Evolutionary conservation across 2,329 filamentous ascomycete genomes (phyloP), one percentile per base, ranked within the genome.

Genomic region (Colletotrichum sp.): DNA sequence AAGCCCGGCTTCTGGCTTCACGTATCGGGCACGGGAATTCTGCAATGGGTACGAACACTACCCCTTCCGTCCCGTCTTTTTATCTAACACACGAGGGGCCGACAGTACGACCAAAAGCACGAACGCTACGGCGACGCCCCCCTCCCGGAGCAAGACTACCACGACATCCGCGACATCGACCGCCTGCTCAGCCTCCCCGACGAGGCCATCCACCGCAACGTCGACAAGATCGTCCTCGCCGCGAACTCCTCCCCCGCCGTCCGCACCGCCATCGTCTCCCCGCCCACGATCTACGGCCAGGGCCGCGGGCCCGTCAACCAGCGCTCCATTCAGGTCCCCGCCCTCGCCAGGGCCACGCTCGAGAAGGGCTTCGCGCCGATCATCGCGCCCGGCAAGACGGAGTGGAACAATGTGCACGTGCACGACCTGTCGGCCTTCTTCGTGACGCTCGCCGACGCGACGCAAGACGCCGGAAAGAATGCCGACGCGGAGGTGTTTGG

Each of bases 161-260:
- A 92, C 79, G 93, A 94, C 78, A 86, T 91, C 78, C 86, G 89
- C 12, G 89, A 89, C 66, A 87, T 94, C 48, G 84, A 86, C 15
- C 88, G 89, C 60, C 85, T 94, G 43, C 85, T 90, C 2, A 87
- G 80, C 13, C 79, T 94, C 1, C 92, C 92, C 0, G 89, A 92
- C 79, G 80, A 83, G 1, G 92, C 89, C 12, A 80, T 88, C 28
- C 94, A 96, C 84, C 90, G 93, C 16, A 87, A 92, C 79, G 90
- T 95, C 6, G 94, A 96, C 83, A 90, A 92, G 81, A 87, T 94
- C 28, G 89, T 95, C n/a, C 84, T 88, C 32, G 85, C 78, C 0
- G 82, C 85, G 52, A 85, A 84, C 43, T 81, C 81, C 43, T 81
- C 81, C 4, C 80, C 83, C 10, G 75, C 76, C 2, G 83, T 89